A percentile compares a stretch with the other conserved stretches of the same genome.
phyloP scores from a whole-genome alignment of 2,329 filamentous ascomycete genomes.

The Calycina herbarum region DNA sequence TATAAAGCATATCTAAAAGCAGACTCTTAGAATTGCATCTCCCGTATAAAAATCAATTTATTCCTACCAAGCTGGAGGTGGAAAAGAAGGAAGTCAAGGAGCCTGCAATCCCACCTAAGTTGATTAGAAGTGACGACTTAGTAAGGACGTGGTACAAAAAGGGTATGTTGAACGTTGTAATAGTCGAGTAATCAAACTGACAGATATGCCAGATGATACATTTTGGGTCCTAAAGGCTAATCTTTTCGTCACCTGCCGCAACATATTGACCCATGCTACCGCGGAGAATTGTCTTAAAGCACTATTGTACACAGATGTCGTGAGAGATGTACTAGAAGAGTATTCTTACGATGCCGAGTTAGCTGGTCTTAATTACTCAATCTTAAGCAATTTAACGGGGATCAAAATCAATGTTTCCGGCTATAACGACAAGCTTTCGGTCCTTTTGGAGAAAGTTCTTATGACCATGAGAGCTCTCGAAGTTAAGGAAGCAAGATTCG shows the following conservation, averaged over 20 bases:
- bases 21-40: constrained; percentile 75
- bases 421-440: constrained; percentile 94
- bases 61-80: constrained; percentile 88
- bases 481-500: constrained; percentile 83
- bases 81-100: constrained; percentile 86
- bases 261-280: constrained; percentile 75
- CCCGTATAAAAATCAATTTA: constrained; percentile 92
- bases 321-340: constrained; percentile 84
- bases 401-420: constrained; percentile 78
- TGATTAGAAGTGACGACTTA: constrained; percentile 80
- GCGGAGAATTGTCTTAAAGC: constrained; percentile 77
- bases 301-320: constrained; percentile 78
- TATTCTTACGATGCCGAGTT: constrained; percentile 96
- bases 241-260: constrained; percentile 76
- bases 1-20: constrained; percentile 54
- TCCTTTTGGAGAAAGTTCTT: constrained; percentile 86
- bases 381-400: constrained; percentile 71
- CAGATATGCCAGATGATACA: constrained; percentile 65
- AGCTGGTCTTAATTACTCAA: constrained; percentile 80
- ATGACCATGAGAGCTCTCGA: constrained; percentile 80
- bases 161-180: constrained; percentile 22
- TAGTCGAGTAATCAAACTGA: not conserved
- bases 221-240: constrained; percentile 98
- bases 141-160: constrained; percentile 96
- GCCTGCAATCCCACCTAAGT: constrained; percentile 70